These are phyloP conservation scores for Zopfochytrium polystomum DNA, from an alignment of 371 early-diverging fungal species.

Conservation along the genomic window DNA sequence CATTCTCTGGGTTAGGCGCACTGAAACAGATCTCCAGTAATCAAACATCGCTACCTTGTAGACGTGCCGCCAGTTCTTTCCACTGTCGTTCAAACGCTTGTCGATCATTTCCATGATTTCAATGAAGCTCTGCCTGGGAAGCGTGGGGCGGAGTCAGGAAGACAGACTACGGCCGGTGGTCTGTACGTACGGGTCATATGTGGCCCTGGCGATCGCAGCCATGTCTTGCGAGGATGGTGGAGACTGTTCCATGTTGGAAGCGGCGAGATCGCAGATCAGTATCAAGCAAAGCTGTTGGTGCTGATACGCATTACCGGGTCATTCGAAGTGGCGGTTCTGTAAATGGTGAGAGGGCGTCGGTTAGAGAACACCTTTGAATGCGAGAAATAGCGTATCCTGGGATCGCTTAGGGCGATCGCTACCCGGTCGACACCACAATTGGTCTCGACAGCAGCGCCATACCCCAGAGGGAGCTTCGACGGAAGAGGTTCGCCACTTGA, in stretches of 20 bases:
- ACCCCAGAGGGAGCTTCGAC: no score
- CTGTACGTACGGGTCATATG: conserved; percentile 75
- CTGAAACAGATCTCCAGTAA: conserved; percentile 1
- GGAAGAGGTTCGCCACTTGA: no score
- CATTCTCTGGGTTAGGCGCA: conserved; percentile 10
- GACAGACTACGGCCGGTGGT: not conserved
- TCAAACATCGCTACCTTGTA: conserved; percentile 74
- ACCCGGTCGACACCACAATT: not conserved
- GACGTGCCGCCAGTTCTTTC: conserved; percentile 97
- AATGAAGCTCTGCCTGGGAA: conserved; percentile 78
- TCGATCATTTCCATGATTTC: conserved; percentile 97
- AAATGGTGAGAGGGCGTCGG: no score
- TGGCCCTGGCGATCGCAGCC: conserved; percentile 85
- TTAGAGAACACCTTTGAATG: conserved; percentile 1
- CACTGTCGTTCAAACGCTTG: conserved; percentile 93
- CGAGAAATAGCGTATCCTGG: not conserved
- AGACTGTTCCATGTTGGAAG: conserved; percentile 1
- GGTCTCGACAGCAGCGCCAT: not conserved
- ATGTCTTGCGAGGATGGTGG: conserved; percentile 77
- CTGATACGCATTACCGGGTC: conserved; percentile 56
- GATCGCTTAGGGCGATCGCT: not conserved
- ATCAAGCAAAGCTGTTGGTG: not conserved
- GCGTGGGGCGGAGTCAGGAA: not conserved
- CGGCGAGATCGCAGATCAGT: not conserved
- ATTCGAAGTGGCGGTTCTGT: conserved; percentile 79